Conservation (phyloP, 2,329 filamentous ascomycete species). For the Stachybotrys chartarum region DNA sequence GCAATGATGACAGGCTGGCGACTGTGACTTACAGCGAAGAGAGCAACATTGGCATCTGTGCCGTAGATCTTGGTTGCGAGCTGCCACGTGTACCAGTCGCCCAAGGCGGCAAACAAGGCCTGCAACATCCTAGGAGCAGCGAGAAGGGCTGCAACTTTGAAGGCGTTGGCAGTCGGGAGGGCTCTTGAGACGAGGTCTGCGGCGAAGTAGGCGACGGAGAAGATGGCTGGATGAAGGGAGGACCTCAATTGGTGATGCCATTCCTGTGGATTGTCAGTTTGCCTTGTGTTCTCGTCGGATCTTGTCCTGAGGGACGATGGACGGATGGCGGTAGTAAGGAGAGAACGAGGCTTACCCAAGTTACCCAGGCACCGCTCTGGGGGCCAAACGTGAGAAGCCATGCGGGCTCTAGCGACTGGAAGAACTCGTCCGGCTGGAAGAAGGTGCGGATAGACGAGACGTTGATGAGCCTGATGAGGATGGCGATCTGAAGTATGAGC, state of each 20-base stretch:
- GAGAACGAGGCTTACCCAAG: conserved; percentile 62
- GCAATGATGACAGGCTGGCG: not conserved
- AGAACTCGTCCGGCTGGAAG: conserved; percentile 98
- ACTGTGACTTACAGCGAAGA: conserved; percentile 55
- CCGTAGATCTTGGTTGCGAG: conserved; percentile 71
- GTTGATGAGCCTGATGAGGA: conserved; percentile 74
- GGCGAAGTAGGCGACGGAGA: conserved; percentile 65
- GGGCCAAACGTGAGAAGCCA: conserved; percentile 81
- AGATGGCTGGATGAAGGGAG: conserved; percentile 83
- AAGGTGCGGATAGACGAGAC: conserved; percentile 76
- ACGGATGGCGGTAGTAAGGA: not conserved
- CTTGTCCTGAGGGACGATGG: not conserved
- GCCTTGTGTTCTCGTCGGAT: not conserved
- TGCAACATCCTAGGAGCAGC: conserved; percentile 70
- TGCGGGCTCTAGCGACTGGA: conserved; percentile 89
- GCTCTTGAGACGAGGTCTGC: conserved; percentile 49
- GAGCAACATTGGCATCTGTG: conserved; percentile 51
- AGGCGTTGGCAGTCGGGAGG: conserved; percentile 44
- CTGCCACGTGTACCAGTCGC: conserved; percentile 85
- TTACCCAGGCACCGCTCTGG: conserved; percentile 79
- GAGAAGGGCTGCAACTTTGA: conserved; percentile 60
- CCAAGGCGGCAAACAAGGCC: conserved; percentile 66
- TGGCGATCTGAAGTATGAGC: conserved; percentile 26
- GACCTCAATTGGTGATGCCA: conserved; percentile 85
- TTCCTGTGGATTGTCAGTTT: conserved; percentile 54